These are phyloP conservation scores for Penicillium sp. DNA, from an alignment of 2,329 filamentous ascomycete species.

Conservation along the genomic window DNA sequence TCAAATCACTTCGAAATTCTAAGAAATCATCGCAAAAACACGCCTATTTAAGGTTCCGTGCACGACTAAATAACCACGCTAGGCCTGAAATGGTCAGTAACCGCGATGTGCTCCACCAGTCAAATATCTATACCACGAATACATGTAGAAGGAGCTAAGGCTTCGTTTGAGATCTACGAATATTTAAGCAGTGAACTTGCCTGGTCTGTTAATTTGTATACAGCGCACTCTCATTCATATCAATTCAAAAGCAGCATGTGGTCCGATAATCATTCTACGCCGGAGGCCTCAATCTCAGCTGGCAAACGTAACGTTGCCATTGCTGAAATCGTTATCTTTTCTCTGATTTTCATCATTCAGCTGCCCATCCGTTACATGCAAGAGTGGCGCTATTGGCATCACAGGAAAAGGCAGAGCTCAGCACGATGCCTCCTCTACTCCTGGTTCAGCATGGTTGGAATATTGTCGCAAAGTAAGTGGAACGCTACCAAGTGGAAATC, in stretches of 20 bases:
- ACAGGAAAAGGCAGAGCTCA: slow-evolving; percentile 21
- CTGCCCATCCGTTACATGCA: slow-evolving; percentile 30
- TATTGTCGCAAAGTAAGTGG: slow-evolving; percentile 33
- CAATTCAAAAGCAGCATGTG: slow-evolving; percentile 7
- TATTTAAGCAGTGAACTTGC: slow-evolving; percentile 2
- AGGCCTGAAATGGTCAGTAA: slow-evolving; percentile 32
- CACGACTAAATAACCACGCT: slow-evolving; percentile 17
- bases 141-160: background rate
- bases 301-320: slow-evolving; percentile 27
- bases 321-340: slow-evolving; percentile 32
- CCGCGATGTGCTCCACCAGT: slow-evolving; percentile 28
- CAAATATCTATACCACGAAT: slow-evolving; percentile 5
- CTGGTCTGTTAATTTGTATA: background rate
- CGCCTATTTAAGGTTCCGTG: background rate
- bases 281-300: slow-evolving; percentile 10
- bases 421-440: slow-evolving; percentile 31
- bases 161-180: background rate
- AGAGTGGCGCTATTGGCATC: slow-evolving; percentile 36
- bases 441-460: slow-evolving; percentile 34
- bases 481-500: background rate
- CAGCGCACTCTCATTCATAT: too few species aligned
- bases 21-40: too few species aligned
- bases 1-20: too few species aligned
- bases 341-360: slow-evolving; percentile 27
- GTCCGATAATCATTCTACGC: background rate